Percentiles rank a stretch among this genome's conserved stretches.
Evolutionary conservation across 345 rosid species (phyloP).

Genomic region (Citrus cavaleriei): DNA sequence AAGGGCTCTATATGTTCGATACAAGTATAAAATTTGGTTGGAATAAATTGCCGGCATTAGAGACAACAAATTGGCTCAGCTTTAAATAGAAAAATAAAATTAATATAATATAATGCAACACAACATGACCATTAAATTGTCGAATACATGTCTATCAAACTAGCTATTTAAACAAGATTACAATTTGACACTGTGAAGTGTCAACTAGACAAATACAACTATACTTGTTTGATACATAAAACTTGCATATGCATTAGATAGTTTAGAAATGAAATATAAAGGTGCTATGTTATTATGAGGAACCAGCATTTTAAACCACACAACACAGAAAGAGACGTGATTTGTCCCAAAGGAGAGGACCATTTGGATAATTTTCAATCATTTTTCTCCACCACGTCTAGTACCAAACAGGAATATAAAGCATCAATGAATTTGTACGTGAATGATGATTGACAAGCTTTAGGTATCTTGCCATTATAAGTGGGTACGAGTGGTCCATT

Average conservation of each 20-base stretch:
- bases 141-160: too few relatives aligned
- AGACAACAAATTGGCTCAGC: too few relatives aligned
- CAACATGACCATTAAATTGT: too few relatives aligned
- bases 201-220: too few relatives aligned
- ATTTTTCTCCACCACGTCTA: background rate
- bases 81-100: background rate
- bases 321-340: background rate
- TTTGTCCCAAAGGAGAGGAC: background rate
- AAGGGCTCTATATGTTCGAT: too few relatives aligned
- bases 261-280: background rate
- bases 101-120: too few relatives aligned
- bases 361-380: background rate
- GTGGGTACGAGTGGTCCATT: background rate
- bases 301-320: too few relatives aligned
- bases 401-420: background rate
- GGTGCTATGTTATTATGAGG: background rate
- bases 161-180: too few relatives aligned
- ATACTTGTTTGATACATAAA: too few relatives aligned
- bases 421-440: background rate
- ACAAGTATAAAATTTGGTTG: too few relatives aligned
- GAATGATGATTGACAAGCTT: background rate
- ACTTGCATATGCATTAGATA: background rate
- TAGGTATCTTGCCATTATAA: background rate
- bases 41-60: too few relatives aligned
- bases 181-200: too few relatives aligned